Percentiles rank a stretch among this genome's conserved stretches.
Conservation (phyloP, 768 basidiomycete species). For the Lyophyllum semitale region DNA sequence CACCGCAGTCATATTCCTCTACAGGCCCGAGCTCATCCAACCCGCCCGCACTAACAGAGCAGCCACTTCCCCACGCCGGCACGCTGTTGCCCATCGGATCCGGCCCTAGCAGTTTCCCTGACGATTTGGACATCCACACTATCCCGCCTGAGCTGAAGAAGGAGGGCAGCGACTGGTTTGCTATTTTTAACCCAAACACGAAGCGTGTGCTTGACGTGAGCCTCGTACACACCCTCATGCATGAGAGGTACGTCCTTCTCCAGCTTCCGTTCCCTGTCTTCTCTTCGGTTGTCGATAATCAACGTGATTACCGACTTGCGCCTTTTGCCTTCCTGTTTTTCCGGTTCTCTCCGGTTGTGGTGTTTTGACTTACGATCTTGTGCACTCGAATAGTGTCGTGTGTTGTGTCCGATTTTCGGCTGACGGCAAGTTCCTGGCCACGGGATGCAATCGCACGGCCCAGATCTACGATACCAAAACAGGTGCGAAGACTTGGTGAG, state of each 20-base stretch:
- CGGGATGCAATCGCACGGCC: conserved; percentile 93
- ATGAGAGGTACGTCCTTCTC: conserved; percentile 68
- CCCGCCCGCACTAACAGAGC: conserved; percentile 12
- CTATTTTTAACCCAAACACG: conserved; percentile 80
- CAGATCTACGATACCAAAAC: conserved; percentile 95
- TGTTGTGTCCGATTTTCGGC: conserved; percentile 95
- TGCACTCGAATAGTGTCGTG: conserved; percentile 40
- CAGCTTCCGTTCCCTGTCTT: background rate
- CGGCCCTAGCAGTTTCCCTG: conserved; percentile 40
- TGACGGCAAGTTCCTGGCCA: conserved; percentile 91
- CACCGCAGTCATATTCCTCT: conserved; percentile 13
- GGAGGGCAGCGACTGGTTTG: conserved; percentile 88
- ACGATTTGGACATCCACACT: conserved; percentile 40
- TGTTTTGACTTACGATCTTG: background rate
- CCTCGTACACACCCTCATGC: conserved; percentile 84
- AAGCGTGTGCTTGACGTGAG: conserved; percentile 78
- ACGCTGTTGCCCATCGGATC: conserved; percentile 20
- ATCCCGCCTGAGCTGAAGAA: conserved; percentile 61
- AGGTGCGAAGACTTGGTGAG: conserved; percentile 82
- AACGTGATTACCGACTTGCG: background rate
- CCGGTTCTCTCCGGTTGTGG: background rate
- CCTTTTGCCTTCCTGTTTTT: background rate
- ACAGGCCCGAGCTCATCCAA: conserved; percentile 11
- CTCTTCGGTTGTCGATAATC: no score
- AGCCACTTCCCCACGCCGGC: conserved; percentile 10